Conservation (phyloP, 495 filamentous ascomycete genomes). For the Aspergillus affinis region DNA sequence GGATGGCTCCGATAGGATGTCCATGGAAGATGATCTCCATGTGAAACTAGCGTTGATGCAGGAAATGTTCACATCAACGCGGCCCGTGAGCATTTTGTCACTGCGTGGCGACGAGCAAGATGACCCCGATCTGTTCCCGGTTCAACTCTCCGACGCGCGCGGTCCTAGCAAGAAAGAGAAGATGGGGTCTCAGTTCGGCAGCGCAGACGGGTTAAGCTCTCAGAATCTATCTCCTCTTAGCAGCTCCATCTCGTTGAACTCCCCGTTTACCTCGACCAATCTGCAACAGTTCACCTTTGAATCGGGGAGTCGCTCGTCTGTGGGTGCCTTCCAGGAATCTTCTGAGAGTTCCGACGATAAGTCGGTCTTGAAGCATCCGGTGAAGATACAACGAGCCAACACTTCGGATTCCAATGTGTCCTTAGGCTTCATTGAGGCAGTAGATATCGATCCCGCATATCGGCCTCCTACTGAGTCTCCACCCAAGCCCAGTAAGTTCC, state of each 20-base stretch:
- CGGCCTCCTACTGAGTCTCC: slow-evolving; percentile 71
- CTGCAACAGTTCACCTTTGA: slow-evolving; percentile 17
- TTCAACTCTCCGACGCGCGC: slow-evolving; percentile 69
- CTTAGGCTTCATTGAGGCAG: slow-evolving; percentile 84
- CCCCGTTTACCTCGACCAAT: slow-evolving; percentile 26
- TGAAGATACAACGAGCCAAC: slow-evolving; percentile 45
- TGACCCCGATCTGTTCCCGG: slow-evolving; percentile 86
- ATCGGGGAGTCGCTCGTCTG: slow-evolving; percentile 23
- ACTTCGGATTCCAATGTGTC: slow-evolving; percentile 48
- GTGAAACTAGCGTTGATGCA: slow-evolving; percentile 79
- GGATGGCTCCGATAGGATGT: slow-evolving; percentile 63
- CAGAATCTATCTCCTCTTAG: slow-evolving; percentile 66
- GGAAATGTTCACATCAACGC: slow-evolving; percentile 94
- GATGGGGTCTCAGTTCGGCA: slow-evolving; percentile 55
- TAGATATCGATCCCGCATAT: slow-evolving; percentile 85
- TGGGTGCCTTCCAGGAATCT: slow-evolving; percentile 15
- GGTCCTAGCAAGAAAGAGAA: slow-evolving; percentile 58
- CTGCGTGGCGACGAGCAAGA: slow-evolving; percentile 81
- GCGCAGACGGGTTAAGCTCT: slow-evolving; percentile 46
- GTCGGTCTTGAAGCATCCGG: slow-evolving; percentile 30
- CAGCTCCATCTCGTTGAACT: slow-evolving; percentile 50
- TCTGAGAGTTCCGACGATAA: slow-evolving; percentile 21
- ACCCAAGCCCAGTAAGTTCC: slow-evolving; percentile 63
- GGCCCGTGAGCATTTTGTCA: slow-evolving; percentile 79
- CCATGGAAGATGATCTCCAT: slow-evolving; percentile 86